Evolutionary conservation across 179 eudicot species (phyloP).

Genomic region (Nepenthes alata): DNA sequence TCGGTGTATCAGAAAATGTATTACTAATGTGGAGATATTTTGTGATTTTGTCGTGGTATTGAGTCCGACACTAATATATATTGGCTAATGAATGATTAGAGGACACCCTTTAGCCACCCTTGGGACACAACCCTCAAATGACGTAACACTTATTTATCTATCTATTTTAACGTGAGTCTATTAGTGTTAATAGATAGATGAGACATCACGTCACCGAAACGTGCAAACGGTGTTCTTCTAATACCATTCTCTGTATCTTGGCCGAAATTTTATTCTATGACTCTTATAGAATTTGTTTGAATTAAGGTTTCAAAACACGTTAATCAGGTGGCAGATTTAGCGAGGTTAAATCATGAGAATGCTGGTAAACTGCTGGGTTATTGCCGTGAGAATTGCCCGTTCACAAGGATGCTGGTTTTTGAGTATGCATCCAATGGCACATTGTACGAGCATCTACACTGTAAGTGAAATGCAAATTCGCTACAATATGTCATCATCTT

Average conservation of each 20-base stretch:
- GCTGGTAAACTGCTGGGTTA: conserved; percentile 77
- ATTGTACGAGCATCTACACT: conserved; percentile 78
- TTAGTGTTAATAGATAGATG: too few relatives aligned
- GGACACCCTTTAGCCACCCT: too few relatives aligned
- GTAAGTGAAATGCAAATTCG: conserved; percentile 30
- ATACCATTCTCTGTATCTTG: neutral
- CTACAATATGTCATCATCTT: neutral
- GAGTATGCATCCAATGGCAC: conserved; percentile 96
- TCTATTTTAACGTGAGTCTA: too few relatives aligned
- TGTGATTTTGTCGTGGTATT: too few relatives aligned
- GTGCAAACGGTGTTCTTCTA: neutral
- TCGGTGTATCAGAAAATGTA: too few relatives aligned
- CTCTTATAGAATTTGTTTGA: neutral
- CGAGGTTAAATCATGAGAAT: conserved; percentile 79
- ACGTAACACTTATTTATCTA: too few relatives aligned
- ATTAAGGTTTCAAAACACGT: neutral
- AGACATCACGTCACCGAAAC: too few relatives aligned
- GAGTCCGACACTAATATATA: too few relatives aligned
- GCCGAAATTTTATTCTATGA: neutral
- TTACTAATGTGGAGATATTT: too few relatives aligned
- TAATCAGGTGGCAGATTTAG: conserved; percentile 76
- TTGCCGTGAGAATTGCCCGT: conserved; percentile 68
- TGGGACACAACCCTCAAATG: too few relatives aligned
- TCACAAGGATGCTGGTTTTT: conserved; percentile 90
- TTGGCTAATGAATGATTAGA: too few relatives aligned